A percentile compares a stretch with the other conserved stretches of the same genome.
Conservation (phyloP, 108 stramenopile species). For the Aurantiochytrium sp. region DNA sequence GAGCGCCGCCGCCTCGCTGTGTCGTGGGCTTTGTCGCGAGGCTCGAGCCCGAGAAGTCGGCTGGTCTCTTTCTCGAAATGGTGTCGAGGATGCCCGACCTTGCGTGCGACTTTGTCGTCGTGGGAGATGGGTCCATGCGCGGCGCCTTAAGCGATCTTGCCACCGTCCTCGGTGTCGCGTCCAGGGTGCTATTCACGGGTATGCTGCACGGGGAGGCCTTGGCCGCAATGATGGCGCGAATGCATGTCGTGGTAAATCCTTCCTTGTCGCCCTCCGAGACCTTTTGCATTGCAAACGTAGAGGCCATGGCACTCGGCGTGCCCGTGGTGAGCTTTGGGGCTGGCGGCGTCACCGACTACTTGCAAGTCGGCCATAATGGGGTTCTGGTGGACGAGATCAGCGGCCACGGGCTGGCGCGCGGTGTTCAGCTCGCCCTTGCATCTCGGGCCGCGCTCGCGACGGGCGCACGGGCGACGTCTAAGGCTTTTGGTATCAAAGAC, state of each 20-base stretch:
- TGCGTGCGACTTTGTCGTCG: conserved; percentile 39
- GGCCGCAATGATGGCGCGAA: background rate
- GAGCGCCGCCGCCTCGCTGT: background rate
- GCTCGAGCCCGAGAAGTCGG: conserved; percentile 48
- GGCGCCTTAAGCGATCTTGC: conserved; percentile 11
- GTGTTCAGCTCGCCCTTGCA: background rate
- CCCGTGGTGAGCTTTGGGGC: conserved; percentile 57
- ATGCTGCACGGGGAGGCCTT: conserved; percentile 32
- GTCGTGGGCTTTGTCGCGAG: conserved; percentile 51
- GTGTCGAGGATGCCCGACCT: conserved; percentile 21
- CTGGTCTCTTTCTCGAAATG: conserved; percentile 47
- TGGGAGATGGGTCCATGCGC: conserved; percentile 48
- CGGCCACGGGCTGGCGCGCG: background rate
- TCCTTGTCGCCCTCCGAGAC: conserved; percentile 47
- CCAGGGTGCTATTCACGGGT: conserved; percentile 27
- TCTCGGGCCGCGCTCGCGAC: background rate
- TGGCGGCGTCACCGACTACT: conserved; percentile 49
- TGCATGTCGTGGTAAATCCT: conserved; percentile 52
- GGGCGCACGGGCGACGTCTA: background rate
- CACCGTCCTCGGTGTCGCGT: conserved; percentile 27
- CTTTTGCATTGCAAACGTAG: conserved; percentile 55
- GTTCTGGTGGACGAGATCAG: background rate
- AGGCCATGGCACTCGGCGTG: conserved; percentile 45
- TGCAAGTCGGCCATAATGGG: conserved; percentile 25
- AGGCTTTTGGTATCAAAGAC: background rate